A percentile compares a stretch with the other conserved stretches of the same genome.
Evolutionary conservation across 345 rosid species (phyloP).

Genomic region (Barbarea vulgaris): DNA sequence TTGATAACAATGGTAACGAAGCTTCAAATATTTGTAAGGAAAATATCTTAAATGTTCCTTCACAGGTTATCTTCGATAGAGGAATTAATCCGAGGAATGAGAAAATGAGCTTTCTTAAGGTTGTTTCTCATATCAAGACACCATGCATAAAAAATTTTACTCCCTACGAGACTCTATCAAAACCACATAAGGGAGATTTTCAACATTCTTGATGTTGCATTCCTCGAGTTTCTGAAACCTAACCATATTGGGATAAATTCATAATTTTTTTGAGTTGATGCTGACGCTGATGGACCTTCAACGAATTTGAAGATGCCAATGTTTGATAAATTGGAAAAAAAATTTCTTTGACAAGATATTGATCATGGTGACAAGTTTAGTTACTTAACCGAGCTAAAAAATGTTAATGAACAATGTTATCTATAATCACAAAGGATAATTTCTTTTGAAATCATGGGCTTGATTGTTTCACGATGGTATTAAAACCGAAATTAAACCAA

Average conservation of each 20-base stretch:
- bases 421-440: constrained; percentile 70
- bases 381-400: constrained; percentile 34
- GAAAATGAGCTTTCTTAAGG: constrained; percentile 56
- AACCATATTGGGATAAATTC: not conserved
- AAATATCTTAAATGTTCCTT: constrained; percentile 52
- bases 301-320: too few relatives aligned
- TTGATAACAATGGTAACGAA: constrained; percentile 23
- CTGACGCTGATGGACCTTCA: too few relatives aligned
- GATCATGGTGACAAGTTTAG: too few relatives aligned
- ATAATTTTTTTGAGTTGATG: too few relatives aligned
- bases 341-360: too few relatives aligned
- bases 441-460: constrained; percentile 65
- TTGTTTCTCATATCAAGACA: constrained; percentile 57
- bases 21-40: constrained; percentile 48
- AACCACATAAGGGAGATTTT: constrained; percentile 70
- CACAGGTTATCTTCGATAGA: constrained; percentile 60
- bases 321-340: too few relatives aligned
- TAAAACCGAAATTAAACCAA: constrained; percentile 54
- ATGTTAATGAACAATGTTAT: constrained; percentile 47
- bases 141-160: constrained; percentile 63
- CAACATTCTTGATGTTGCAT: constrained; percentile 60
- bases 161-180: constrained; percentile 67
- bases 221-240: constrained; percentile 22
- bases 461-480: constrained; percentile 61
- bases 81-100: constrained; percentile 57